These are phyloP conservation scores for Psilocybe subaeruginosa DNA, from an alignment of 768 basidiomycete species.

Conservation along the genomic window DNA sequence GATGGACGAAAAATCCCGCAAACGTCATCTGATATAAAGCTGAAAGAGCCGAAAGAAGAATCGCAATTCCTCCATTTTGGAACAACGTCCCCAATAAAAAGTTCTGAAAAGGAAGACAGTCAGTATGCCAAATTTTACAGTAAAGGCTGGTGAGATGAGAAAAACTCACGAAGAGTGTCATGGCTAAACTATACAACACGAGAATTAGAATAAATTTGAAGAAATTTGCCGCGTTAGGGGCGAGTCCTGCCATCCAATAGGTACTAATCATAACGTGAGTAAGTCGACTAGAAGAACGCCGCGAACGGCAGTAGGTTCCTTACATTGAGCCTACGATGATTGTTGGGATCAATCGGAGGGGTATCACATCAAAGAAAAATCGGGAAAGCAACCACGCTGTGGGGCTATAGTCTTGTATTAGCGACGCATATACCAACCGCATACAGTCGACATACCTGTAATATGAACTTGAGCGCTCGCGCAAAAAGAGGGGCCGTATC, in stretches of 20 bases:
- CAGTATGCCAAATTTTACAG: neutral
- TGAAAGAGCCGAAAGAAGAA: slow-evolving; percentile 79
- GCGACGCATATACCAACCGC: neutral
- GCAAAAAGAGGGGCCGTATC: slow-evolving; percentile 83
- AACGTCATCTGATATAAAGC: slow-evolving; percentile 86
- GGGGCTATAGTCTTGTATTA: slow-evolving; percentile 49
- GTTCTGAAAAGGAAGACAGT: slow-evolving; percentile 52
- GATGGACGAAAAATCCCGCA: slow-evolving; percentile 93
- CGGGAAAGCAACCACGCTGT: slow-evolving; percentile 91
- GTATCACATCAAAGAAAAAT: slow-evolving; percentile 87
- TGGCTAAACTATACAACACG: slow-evolving; percentile 79
- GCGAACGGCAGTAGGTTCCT: slow-evolving; percentile 27
- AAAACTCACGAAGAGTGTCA: slow-evolving; percentile 80
- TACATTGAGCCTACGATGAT: slow-evolving; percentile 86
- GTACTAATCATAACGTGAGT: slow-evolving; percentile 44
- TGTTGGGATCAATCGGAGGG: slow-evolving; percentile 86
- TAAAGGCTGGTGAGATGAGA: neutral
- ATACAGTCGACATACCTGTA: slow-evolving; percentile 62
- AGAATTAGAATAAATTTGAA: slow-evolving; percentile 96
- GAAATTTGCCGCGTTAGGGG: slow-evolving; percentile 75
- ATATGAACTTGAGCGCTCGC: slow-evolving; percentile 84
- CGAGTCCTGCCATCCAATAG: slow-evolving; percentile 96
- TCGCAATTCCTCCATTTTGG: slow-evolving; percentile 87
- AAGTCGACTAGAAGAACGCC: neutral
- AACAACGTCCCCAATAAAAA: slow-evolving; percentile 87